Base-by-base conservation (phyloP, 495 filamentous ascomycete species). In the Cryomyces antarcticus region DNA sequence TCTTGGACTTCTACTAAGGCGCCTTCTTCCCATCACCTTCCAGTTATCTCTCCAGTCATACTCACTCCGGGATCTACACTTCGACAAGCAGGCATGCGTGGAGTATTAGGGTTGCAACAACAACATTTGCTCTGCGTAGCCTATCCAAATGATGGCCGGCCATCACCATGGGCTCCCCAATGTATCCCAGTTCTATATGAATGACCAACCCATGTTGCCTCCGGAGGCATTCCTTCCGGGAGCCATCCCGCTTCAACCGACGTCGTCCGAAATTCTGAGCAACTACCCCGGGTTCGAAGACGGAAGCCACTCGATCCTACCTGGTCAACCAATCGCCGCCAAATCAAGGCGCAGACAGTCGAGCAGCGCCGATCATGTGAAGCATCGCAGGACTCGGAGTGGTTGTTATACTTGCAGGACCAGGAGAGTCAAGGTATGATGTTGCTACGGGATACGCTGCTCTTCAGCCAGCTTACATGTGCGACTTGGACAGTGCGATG, bases 351-450 rank as follows among this genome's bases (percentile, higher is more conserved):
- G 56, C 29, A 41, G 57, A 13, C 38, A 46, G 17, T 42, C 42
- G 28, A 33, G 70, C 5, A 70, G 73, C 11, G 57, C 68, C 11
- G 87, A 94, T 43, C 77, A 82, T 50, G 80, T 93, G 51, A 97
- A 95, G 57, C 88, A 95, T 53, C 80, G 87, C 40, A 77, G 89
- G 47, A 95, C 89, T 38, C 69, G 89, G 48, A 93, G 82, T 45
- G 89, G 89, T 31, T 97, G 89, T 62, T 93, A 80, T 60, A 97
- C 89, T 10, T 97, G 89, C 57, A 73, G 89, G 52, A 73, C 75
- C 45, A 72, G 89, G 38, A 70, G 89, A 49, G 85, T 97, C 44
- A 97, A 97, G 74, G 82, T 83, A 68, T 47, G 41, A 36, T 43
- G 29, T 34, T 41, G 39, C 17, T 24, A 24, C 17, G 17, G 17